Evolutionary conservation across 164 flowering plant genomes (phyloP).

Genomic region (Vitis amurensis): DNA sequence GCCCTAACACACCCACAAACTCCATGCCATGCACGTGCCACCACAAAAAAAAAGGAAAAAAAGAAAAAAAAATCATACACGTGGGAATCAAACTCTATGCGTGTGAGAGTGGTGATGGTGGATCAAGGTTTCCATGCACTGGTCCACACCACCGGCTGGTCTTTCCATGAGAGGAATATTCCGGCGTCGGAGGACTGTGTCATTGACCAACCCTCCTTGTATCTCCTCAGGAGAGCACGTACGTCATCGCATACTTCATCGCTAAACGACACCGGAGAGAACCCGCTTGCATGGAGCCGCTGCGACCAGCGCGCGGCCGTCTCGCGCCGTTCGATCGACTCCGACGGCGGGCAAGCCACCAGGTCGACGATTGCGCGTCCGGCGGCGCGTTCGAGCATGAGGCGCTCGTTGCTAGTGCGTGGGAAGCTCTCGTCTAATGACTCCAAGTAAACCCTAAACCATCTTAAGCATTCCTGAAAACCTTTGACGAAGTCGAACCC

Average conservation of each 20-base stretch:
- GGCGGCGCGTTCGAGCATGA: slow-evolving; percentile 83
- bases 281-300: slow-evolving; percentile 56
- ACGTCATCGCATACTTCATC: slow-evolving; percentile 91
- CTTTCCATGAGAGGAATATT: slow-evolving; percentile 83
- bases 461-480: slow-evolving; percentile 67
- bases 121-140: slow-evolving; percentile 76
- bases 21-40: slow-evolving; percentile 24
- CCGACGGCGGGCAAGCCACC: slow-evolving; percentile 57
- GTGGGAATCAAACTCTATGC: slow-evolving; percentile 16
- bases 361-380: slow-evolving; percentile 76
- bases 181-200: slow-evolving; percentile 53
- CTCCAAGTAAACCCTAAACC: slow-evolving; percentile 85
- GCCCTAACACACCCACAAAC: background rate
- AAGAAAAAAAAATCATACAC: slow-evolving; percentile 13
- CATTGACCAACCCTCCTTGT: slow-evolving; percentile 93
- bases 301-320: slow-evolving; percentile 65
- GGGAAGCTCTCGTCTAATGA: slow-evolving; percentile 76
- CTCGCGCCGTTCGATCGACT: slow-evolving; percentile 78
- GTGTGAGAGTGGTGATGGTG: background rate
- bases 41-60: too few relatives aligned
- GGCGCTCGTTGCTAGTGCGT: slow-evolving; percentile 72
- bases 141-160: slow-evolving; percentile 91
- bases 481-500: slow-evolving; percentile 64
- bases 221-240: slow-evolving; percentile 78
- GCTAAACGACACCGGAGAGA: slow-evolving; percentile 47